These are phyloP conservation scores for Xylariaceae sp. DNA, from an alignment of 2,329 filamentous ascomycete genomes.

Conservation along the genomic window DNA sequence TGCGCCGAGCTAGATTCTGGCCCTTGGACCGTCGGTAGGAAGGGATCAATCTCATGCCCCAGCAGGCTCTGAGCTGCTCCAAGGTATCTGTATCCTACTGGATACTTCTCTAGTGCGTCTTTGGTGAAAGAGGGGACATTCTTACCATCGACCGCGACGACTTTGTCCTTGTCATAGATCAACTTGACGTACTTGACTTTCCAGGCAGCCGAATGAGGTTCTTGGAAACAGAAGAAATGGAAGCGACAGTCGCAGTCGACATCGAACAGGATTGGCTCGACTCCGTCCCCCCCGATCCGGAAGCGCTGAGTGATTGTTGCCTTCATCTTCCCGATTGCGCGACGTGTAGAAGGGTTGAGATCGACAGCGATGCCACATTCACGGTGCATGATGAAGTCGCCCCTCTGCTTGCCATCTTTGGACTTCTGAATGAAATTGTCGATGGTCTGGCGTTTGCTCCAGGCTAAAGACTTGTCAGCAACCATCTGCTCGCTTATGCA, in stretches of 20 bases:
- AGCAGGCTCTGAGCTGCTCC: constrained; percentile 41
- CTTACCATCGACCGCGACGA: constrained; percentile 40
- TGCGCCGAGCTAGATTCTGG: constrained; percentile 16
- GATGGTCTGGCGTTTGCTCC: constrained; percentile 38
- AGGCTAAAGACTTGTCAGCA: constrained; percentile 30
- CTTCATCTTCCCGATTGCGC: constrained; percentile 50
- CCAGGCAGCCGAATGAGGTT: constrained; percentile 27
- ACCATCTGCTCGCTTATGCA: not conserved
- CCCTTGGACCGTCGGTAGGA: constrained; percentile 36
- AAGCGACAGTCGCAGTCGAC: constrained; percentile 49
- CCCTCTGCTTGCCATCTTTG: constrained; percentile 43
- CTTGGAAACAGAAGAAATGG: constrained; percentile 41
- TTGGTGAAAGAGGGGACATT: constrained; percentile 31
- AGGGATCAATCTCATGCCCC: constrained; percentile 38
- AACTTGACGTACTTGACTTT: constrained; percentile 42
- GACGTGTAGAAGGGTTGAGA: constrained; percentile 31
- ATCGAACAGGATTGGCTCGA: constrained; percentile 36
- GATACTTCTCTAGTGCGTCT: constrained; percentile 35
- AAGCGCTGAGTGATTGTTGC: constrained; percentile 51
- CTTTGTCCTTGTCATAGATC: constrained; percentile 47
- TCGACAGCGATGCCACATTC: constrained; percentile 46
- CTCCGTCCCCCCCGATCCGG: constrained; percentile 16
- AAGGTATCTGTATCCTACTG: constrained; percentile 42
- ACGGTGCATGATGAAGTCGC: constrained; percentile 55
- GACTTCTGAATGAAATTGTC: constrained; percentile 47